Evolutionary conservation across 2,329 filamentous ascomycete genomes (phyloP).

Genomic region (Sordariomycetes sp.): DNA sequence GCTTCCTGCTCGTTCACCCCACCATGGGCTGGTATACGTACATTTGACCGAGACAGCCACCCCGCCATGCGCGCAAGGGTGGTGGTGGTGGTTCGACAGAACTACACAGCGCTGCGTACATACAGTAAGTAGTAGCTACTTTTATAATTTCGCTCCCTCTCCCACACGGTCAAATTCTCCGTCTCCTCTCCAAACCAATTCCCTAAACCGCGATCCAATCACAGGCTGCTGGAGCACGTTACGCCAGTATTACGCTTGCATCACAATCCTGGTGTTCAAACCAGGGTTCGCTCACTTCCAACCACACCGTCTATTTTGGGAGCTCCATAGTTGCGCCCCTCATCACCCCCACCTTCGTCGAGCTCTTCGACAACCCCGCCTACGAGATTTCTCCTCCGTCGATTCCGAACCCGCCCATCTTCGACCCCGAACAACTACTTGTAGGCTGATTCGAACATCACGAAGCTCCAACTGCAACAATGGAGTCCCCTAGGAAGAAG

Average conservation of each 20-base stretch:
- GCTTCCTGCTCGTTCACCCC: background rate
- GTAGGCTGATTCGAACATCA: background rate
- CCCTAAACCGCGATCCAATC: background rate
- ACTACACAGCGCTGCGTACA: background rate
- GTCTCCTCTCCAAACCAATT: background rate
- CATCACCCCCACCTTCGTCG: background rate
- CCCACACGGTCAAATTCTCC: background rate
- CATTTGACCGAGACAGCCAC: background rate
- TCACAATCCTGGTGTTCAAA: background rate
- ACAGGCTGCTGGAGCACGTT: background rate
- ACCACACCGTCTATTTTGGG: background rate
- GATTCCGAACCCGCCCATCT: background rate
- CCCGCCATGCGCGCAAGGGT: background rate
- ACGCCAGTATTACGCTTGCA: background rate
- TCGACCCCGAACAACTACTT: background rate
- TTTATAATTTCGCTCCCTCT: background rate
- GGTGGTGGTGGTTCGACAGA: background rate
- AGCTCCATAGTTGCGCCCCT: background rate
- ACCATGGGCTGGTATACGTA: background rate
- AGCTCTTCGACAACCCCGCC: background rate
- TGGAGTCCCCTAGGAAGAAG: conserved; percentile 39
- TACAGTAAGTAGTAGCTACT: no score
- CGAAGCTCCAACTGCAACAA: conserved; percentile 10
- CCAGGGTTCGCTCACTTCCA: background rate
- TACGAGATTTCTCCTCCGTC: background rate